phyloP scores from a whole-genome alignment of 148 eudicot species.

The Polygonum aviculare region DNA sequence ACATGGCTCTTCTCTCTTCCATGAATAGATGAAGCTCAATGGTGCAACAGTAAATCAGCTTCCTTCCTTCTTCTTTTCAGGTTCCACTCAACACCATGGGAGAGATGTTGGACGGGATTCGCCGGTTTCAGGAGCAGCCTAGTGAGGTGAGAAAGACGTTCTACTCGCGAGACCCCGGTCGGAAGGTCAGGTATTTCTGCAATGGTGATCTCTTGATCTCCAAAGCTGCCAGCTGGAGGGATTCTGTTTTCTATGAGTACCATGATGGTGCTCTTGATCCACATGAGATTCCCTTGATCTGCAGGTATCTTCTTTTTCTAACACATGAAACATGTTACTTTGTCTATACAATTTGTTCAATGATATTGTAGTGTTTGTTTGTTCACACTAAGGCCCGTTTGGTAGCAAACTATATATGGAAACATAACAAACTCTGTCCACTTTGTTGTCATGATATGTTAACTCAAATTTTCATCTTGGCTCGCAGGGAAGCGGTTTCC shows the following conservation, averaged over 20 bases:
- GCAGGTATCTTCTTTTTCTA: conserved; percentile 17
- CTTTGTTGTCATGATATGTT: too few relatives aligned
- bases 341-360: too few relatives aligned
- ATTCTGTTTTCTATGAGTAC: conserved; percentile 24
- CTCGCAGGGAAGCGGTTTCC: conserved; percentile 15
- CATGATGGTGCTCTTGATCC: conserved; percentile 23
- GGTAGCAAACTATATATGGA: too few relatives aligned
- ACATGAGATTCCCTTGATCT: conserved; percentile 18
- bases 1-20: too few relatives aligned
- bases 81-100: conserved; percentile 8
- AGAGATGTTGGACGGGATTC: conserved; percentile 20
- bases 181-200: conserved; percentile 24
- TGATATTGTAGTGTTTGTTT: too few relatives aligned
- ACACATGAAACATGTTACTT: too few relatives aligned
- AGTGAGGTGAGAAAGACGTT: conserved; percentile 1
- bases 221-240: conserved; percentile 35
- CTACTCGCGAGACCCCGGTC: conserved; percentile 3
- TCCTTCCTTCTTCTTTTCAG: too few relatives aligned
- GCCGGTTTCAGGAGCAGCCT: conserved; percentile 8
- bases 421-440: too few relatives aligned
- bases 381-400: too few relatives aligned
- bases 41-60: too few relatives aligned
- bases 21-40: too few relatives aligned
- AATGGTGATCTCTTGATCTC: conserved; percentile 15
- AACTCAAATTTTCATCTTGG: too few relatives aligned